A percentile compares a stretch with the other conserved stretches of the same genome.
Conservation (phyloP, 768 basidiomycete genomes). For the Neoboletus magnificus region DNA sequence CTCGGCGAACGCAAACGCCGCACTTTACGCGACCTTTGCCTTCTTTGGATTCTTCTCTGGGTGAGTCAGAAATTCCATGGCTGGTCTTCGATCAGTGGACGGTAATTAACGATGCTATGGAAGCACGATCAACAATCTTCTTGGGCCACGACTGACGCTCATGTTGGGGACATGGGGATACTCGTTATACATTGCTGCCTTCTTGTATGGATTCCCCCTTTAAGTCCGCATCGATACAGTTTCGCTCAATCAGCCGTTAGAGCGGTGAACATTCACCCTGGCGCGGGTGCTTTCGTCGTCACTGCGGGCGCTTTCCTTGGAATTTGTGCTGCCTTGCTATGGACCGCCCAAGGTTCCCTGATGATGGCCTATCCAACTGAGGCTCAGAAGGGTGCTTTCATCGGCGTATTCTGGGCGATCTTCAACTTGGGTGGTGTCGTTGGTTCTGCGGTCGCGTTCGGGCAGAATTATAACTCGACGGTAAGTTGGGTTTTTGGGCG, state of each 20-base stretch:
- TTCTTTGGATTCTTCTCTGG: slow-evolving; percentile 66
- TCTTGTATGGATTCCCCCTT: slow-evolving; percentile 35
- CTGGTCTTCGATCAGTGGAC: neutral
- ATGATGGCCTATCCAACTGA: slow-evolving; percentile 59
- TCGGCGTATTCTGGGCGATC: slow-evolving; percentile 60
- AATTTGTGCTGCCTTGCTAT: slow-evolving; percentile 47
- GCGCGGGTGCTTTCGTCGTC: slow-evolving; percentile 44
- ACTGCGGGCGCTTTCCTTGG: slow-evolving; percentile 50
- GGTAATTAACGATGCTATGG: neutral
- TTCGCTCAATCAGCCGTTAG: slow-evolving; percentile 33
- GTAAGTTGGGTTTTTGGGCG: slow-evolving; percentile 33
- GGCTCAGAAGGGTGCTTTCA: slow-evolving; percentile 51
- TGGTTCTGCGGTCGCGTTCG: slow-evolving; percentile 72
- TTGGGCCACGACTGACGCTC: slow-evolving; percentile 50
- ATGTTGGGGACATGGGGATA: slow-evolving; percentile 52
- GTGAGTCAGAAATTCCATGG: slow-evolving; percentile 34
- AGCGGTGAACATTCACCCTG: slow-evolving; percentile 38
- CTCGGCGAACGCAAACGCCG: slow-evolving; percentile 65
- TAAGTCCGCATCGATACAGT: neutral
- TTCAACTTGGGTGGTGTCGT: slow-evolving; percentile 82
- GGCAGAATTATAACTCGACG: slow-evolving; percentile 60
- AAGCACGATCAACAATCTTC: slow-evolving; percentile 72
- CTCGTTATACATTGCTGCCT: slow-evolving; percentile 46
- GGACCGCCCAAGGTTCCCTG: slow-evolving; percentile 50
- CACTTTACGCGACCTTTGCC: slow-evolving; percentile 63